phyloP scores from a whole-genome alignment of 192 early-diverging fungal genomes.

The Coemansia sp. region DNA sequence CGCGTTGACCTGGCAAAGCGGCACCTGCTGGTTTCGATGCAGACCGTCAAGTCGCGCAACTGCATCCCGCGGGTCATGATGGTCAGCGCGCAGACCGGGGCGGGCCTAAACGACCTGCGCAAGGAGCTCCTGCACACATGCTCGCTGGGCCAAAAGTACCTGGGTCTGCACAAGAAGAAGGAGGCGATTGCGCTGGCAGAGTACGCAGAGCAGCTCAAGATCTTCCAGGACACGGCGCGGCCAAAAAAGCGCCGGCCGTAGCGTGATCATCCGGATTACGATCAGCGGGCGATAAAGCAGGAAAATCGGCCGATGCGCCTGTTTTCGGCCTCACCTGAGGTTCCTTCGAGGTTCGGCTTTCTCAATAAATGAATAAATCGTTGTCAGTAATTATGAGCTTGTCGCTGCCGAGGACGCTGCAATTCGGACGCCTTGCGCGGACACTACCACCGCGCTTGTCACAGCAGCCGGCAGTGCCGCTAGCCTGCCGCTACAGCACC shows the following conservation, averaged over 20 bases:
- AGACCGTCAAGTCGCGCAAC: constrained; percentile 23
- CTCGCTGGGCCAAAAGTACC: constrained; percentile 49
- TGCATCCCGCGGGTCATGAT: constrained; percentile 55
- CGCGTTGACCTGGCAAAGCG: constrained; percentile 61
- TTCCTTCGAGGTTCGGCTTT: no score
- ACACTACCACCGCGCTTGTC: no score
- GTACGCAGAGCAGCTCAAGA: constrained; percentile 43
- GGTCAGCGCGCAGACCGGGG: constrained; percentile 57
- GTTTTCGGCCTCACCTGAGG: no score
- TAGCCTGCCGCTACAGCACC: not conserved
- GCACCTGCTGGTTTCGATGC: constrained; percentile 53
- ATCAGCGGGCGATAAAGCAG: no score
- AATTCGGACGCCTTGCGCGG: not conserved
- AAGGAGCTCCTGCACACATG: constrained; percentile 62
- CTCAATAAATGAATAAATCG: no score
- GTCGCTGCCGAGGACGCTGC: not conserved
- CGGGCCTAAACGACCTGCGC: constrained; percentile 65
- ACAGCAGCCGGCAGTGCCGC: not conserved
- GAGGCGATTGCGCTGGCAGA: constrained; percentile 37
- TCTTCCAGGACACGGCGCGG: constrained; percentile 38
- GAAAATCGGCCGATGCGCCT: not conserved
- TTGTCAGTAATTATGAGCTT: constrained; percentile 8
- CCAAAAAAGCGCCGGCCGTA: constrained; percentile 7
- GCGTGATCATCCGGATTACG: not conserved
- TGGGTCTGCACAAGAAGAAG: constrained; percentile 36